phyloP scores from a whole-genome alignment of 164 flowering plant species.

The Houttuynia cordata region DNA sequence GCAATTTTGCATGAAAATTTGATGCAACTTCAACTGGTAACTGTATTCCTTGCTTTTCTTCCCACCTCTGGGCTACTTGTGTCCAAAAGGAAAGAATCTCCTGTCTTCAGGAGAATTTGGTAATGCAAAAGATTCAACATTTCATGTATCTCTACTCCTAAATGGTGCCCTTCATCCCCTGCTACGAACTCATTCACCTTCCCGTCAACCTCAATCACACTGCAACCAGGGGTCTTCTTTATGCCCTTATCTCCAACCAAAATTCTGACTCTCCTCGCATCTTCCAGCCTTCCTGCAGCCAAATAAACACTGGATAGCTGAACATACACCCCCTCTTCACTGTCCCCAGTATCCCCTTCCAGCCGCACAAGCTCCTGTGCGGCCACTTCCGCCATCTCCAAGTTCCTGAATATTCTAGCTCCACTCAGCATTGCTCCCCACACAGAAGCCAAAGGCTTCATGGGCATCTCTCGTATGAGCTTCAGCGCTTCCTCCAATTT shows the following conservation, averaged over 20 bases:
- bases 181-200: conserved; percentile 29
- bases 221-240: conserved; percentile 38
- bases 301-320: conserved; percentile 36
- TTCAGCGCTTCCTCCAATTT: conserved; percentile 1
- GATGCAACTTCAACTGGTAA: background rate
- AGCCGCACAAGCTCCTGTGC: background rate
- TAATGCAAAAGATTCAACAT: conserved; percentile 5
- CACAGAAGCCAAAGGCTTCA: conserved; percentile 4
- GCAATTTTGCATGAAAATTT: too few relatives aligned
- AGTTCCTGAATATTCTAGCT: background rate
- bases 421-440: conserved; percentile 3
- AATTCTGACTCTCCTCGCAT: conserved; percentile 26
- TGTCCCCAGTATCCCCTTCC: background rate
- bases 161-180: conserved; percentile 29
- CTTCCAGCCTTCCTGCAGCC: conserved; percentile 22
- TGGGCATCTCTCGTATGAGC: conserved; percentile 7
- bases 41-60: background rate
- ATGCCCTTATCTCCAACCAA: conserved; percentile 32
- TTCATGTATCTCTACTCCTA: background rate
- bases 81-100: background rate
- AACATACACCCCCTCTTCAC: conserved; percentile 12
- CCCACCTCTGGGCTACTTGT: background rate
- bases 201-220: conserved; percentile 40
- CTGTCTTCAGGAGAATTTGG: background rate
- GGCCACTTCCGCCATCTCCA: conserved; percentile 2